Conservation (phyloP, 2,329 filamentous ascomycete species). For the Bertia moriformis region DNA sequence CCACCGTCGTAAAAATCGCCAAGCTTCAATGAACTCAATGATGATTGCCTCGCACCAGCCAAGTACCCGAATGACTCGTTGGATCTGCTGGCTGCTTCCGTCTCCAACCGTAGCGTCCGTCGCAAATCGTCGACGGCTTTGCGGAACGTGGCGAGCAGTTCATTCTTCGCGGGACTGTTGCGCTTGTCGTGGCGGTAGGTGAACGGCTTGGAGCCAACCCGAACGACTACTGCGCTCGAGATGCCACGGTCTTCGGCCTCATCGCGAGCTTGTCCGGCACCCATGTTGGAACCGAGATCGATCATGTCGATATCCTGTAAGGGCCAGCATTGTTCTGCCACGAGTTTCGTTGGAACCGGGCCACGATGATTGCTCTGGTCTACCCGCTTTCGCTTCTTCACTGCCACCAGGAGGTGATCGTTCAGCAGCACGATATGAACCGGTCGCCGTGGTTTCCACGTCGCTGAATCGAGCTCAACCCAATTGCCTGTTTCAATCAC, state of each 20-base stretch:
- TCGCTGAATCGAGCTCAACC: constrained; percentile 65
- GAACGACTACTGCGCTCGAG: constrained; percentile 50
- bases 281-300: constrained; percentile 35
- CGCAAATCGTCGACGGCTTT: constrained; percentile 58
- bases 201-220: constrained; percentile 52
- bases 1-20: constrained; percentile 27
- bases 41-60: constrained; percentile 35
- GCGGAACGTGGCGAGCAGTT: constrained; percentile 53
- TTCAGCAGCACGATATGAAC: constrained; percentile 59
- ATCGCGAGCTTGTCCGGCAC: constrained; percentile 10
- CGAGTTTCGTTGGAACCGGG: constrained; percentile 33
- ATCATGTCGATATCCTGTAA: constrained; percentile 58
- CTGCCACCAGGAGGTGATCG: constrained; percentile 58
- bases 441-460: constrained; percentile 55
- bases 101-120: constrained; percentile 47
- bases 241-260: constrained; percentile 20
- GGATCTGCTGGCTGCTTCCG: constrained; percentile 43
- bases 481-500: constrained; percentile 56
- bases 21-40: constrained; percentile 36
- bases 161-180: constrained; percentile 42
- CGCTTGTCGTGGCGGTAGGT: constrained; percentile 53
- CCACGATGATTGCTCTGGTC: constrained; percentile 26
- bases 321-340: constrained; percentile 59
- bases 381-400: constrained; percentile 52
- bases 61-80: constrained; percentile 44